Percentiles rank a stretch among this genome's conserved stretches.
These are phyloP conservation scores for Hypoxylon cercidicola DNA, from an alignment of 495 filamentous ascomycete species.

Conservation along the genomic window DNA sequence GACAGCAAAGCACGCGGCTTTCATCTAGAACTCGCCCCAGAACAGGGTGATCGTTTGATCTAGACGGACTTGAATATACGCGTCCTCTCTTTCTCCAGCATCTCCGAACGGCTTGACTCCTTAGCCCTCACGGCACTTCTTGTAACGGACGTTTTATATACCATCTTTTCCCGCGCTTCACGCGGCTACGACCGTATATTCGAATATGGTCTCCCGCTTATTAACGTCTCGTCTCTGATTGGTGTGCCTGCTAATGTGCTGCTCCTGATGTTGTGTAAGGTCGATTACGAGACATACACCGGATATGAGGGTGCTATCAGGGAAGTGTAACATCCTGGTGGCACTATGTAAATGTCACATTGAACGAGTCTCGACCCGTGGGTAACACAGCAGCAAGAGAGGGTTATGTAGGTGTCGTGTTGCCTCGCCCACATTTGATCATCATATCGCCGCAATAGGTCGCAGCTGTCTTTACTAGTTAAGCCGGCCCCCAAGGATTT, in stretches of 20 bases:
- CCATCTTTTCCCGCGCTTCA: not conserved
- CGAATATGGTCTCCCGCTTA: not conserved
- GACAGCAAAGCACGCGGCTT: not conserved
- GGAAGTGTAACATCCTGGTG: not conserved
- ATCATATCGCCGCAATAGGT: too few species aligned
- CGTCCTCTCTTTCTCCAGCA: not conserved
- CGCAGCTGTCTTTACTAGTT: too few species aligned
- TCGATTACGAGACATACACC: not conserved
- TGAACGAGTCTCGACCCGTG: too few species aligned
- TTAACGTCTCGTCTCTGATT: not conserved
- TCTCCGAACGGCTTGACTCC: not conserved
- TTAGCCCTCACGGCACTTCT: not conserved
- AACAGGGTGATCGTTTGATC: not conserved
- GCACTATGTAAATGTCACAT: too few species aligned
- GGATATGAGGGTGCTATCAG: not conserved
- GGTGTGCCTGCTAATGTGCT: not conserved
- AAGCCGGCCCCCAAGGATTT: too few species aligned
- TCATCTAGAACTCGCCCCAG: not conserved
- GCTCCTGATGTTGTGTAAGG: conserved; percentile 1
- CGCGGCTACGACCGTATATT: not conserved
- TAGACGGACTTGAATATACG: not conserved
- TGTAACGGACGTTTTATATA: not conserved
- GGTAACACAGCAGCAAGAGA: too few species aligned
- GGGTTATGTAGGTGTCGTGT: too few species aligned
- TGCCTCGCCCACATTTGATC: too few species aligned